Conservation (phyloP, 495 filamentous ascomycete genomes). For the Delitschia confertaspora region DNA sequence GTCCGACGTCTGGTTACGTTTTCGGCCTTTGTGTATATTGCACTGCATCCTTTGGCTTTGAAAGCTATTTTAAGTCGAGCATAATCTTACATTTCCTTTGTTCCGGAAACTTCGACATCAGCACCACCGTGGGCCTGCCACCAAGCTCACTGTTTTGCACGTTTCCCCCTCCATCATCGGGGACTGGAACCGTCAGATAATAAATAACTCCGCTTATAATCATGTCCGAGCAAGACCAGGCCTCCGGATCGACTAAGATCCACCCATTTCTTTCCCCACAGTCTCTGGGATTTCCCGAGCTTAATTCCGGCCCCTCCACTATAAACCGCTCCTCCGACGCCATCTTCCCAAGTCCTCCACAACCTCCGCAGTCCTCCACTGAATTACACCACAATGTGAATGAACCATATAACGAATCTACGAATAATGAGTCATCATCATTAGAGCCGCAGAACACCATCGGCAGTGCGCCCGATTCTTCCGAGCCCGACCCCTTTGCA, state of each 20-base stretch:
- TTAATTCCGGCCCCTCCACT: constrained; percentile 18
- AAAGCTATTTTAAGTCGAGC: no score
- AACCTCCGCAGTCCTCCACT: constrained; percentile 2
- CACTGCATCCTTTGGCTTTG: no score
- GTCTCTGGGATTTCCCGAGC: constrained; percentile 16
- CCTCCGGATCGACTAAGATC: constrained; percentile 17
- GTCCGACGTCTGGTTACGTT: constrained; percentile 24
- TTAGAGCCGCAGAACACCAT: constrained; percentile 16
- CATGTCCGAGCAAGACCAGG: constrained; percentile 11
- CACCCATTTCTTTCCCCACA: constrained; percentile 23
- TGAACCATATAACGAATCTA: no score
- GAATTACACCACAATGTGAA: not conserved
- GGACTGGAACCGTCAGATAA: not conserved
- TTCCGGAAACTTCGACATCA: no score
- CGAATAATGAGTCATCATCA: no score
- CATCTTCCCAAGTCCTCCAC: constrained; percentile 2
- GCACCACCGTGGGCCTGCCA: no score
- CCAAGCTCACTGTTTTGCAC: not conserved
- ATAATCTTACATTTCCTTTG: no score
- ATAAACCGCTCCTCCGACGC: constrained; percentile 3
- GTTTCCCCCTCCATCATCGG: no score
- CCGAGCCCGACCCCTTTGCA: not conserved
- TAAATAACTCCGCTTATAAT: constrained; percentile 15
- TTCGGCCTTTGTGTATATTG: constrained; percentile 3
- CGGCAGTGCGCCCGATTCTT: constrained; percentile 9